These are phyloP conservation scores for Sarocladium brachiariae DNA, from an alignment of 2,329 filamentous ascomycete species.

Conservation along the genomic window DNA sequence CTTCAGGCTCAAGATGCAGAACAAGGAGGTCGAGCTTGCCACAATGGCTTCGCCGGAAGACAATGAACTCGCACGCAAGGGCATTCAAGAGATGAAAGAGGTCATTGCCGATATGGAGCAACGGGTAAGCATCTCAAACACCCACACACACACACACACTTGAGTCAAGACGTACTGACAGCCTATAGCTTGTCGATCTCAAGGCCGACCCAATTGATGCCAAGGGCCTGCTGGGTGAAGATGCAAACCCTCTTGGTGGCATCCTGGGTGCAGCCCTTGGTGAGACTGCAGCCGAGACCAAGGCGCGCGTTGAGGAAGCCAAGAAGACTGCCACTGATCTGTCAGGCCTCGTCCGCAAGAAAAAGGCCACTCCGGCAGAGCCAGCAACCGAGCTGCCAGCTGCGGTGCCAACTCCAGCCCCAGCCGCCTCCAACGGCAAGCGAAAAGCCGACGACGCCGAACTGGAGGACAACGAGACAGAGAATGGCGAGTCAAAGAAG, in stretches of 20 bases:
- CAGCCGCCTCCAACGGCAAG: slow-evolving; percentile 35
- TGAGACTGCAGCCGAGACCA: slow-evolving; percentile 48
- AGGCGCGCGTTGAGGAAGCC: slow-evolving; percentile 62
- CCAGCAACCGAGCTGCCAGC: slow-evolving; percentile 14
- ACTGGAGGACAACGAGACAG: slow-evolving; percentile 18
- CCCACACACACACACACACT: no score
- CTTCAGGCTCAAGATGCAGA: slow-evolving; percentile 63
- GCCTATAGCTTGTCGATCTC: slow-evolving; percentile 58
- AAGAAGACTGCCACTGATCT: slow-evolving; percentile 70
- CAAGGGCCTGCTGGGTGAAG: slow-evolving; percentile 29
- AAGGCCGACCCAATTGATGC: slow-evolving; percentile 48
- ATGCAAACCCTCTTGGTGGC: slow-evolving; percentile 42
- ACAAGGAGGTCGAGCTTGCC: slow-evolving; percentile 60
- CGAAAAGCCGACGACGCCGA: slow-evolving; percentile 45
- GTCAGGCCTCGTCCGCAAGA: slow-evolving; percentile 67
- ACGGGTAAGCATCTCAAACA: no score
- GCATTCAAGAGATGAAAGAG: slow-evolving; percentile 68
- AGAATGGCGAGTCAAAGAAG: slow-evolving; percentile 23
- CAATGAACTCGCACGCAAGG: slow-evolving; percentile 53
- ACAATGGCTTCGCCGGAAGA: slow-evolving; percentile 59
- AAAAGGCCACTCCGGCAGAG: slow-evolving; percentile 40
- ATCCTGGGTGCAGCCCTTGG: slow-evolving; percentile 59
- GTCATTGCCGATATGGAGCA: slow-evolving; percentile 74
- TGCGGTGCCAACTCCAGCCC: slow-evolving; percentile 13
- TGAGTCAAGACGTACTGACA: background rate